Evolutionary conservation across 306 rosid genomes (phyloP).

Genomic region (Parietaria judaica): DNA sequence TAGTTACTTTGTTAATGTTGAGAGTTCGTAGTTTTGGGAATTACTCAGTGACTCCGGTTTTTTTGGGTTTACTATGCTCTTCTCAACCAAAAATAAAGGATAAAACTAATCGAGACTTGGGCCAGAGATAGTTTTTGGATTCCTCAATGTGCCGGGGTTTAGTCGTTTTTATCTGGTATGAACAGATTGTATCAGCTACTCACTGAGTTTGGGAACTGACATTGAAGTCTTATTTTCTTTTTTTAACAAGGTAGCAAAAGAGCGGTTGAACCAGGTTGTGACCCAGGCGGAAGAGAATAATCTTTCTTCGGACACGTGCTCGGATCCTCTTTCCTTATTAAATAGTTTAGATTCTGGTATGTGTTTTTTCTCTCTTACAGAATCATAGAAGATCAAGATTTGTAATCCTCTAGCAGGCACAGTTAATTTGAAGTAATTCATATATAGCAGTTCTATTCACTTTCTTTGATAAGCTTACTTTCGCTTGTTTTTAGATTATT

Average conservation of each 20-base stretch:
- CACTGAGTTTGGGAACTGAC: constrained; percentile 17
- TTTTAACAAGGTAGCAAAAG: constrained; percentile 56
- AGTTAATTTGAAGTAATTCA: not conserved
- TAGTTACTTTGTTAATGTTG: too few relatives aligned
- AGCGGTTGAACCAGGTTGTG: constrained; percentile 65
- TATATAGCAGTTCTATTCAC: not conserved
- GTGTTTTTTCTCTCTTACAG: constrained; percentile 21
- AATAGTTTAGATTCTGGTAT: constrained; percentile 36
- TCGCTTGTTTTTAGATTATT: not conserved
- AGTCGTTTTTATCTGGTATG: constrained; percentile 3
- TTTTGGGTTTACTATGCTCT: not conserved
- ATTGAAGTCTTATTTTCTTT: constrained; percentile 12
- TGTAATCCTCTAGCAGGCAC: not conserved
- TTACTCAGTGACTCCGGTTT: too few relatives aligned
- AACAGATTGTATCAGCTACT: not conserved
- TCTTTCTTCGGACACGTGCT: constrained; percentile 33
- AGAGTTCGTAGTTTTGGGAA: too few relatives aligned
- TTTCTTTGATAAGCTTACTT: constrained; percentile 14
- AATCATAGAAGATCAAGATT: not conserved
- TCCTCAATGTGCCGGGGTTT: not conserved
- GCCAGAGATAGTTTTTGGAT: constrained; percentile 8
- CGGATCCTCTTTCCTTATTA: constrained; percentile 38
- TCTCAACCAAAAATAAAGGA: not conserved
- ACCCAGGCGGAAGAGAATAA: constrained; percentile 65
- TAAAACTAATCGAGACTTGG: constrained; percentile 5